Evolutionary conservation across 1,284 basidiomycete genomes (phyloP).

Genomic region (Boletus semigastroideus): DNA sequence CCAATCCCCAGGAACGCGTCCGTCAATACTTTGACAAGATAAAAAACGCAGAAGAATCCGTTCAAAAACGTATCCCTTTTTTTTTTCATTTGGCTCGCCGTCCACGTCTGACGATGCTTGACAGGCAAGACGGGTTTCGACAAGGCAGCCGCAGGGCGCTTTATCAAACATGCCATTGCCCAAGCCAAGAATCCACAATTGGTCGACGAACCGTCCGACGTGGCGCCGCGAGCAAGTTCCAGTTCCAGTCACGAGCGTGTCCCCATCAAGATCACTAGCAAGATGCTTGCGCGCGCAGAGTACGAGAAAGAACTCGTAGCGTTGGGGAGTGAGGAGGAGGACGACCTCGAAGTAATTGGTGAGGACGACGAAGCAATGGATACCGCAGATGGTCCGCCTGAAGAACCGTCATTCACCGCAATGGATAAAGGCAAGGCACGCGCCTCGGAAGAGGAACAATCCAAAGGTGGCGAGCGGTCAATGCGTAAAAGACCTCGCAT

Average conservation of each 20-base stretch:
- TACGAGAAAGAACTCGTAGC: constrained; percentile 58
- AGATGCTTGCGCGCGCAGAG: constrained; percentile 65
- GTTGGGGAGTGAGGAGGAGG: constrained; percentile 43
- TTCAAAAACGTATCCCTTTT: constrained; percentile 50
- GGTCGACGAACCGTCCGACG: constrained; percentile 26
- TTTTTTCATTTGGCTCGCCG: not conserved
- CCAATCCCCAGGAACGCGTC: constrained; percentile 58
- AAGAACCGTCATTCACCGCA: constrained; percentile 1
- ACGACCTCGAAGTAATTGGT: constrained; percentile 42
- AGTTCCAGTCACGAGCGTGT: constrained; percentile 31
- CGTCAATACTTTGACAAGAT: constrained; percentile 80
- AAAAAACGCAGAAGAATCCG: constrained; percentile 64
- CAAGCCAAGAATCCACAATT: constrained; percentile 47
- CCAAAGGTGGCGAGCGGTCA: constrained; percentile 24
- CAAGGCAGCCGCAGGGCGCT: constrained; percentile 74
- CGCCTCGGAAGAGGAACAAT: constrained; percentile 23
- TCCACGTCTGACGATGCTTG: not conserved
- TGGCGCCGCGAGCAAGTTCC: constrained; percentile 8
- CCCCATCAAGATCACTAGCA: constrained; percentile 60
- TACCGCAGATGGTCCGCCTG: constrained; percentile 4
- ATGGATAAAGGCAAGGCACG: constrained; percentile 46
- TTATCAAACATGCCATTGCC: constrained; percentile 80
- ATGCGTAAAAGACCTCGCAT: constrained; percentile 53
- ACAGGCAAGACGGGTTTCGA: constrained; percentile 46
- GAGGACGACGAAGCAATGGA: constrained; percentile 22